Base-by-base conservation (phyloP, 2,329 filamentous ascomycete species). In the Pyricularia sp. region DNA sequence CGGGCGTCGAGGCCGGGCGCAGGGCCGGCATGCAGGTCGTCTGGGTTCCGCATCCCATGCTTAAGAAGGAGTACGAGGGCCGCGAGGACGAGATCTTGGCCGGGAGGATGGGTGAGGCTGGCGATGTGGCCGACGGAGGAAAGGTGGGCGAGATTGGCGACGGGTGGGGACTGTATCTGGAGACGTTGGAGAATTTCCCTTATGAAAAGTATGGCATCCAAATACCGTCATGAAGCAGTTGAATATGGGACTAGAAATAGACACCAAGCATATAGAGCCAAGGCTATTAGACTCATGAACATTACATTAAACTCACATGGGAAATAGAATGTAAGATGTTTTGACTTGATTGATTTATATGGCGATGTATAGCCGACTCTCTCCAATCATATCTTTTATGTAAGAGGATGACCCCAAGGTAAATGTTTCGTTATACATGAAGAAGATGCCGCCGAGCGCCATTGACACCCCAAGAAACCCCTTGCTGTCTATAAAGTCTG, bases 11-110 rank as follows among this genome's bases (percentile, higher is more conserved):
- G 77, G 86, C 91, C 2, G 94, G 92, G 4, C 81, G 94, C 64
- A 85, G 94, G 69, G 94, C 94, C 0, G 93, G 93, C 0, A 97
- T 97, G 93, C 86, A 93, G 69, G 92, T 96, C 13, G 81, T 96
- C 1, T 99, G 94, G 94, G 88, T 86, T 70, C 94, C 94, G 28
- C 92, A 97, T 76, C 84, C 86, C 0, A 90, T 85, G 72, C 78
- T 99, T 64, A 81, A 89, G 76, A 79, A 84, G 64, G 90, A 93
- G 74, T 96, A 90, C 70, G 78, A 80, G 55, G 92, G 89, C 1
- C 82, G 88, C 59, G 91, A 96, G 78, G 82, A 82, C 12, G 85
- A 92, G 73, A 91, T 99, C 2, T 78, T 99, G 26, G 93, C 94
- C 0, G 94, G 93, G 0, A 78, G 86, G 70, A 92, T 88, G 28